Conservation (phyloP, 2,329 filamentous ascomycete genomes). For the Claviceps monticola region DNA sequence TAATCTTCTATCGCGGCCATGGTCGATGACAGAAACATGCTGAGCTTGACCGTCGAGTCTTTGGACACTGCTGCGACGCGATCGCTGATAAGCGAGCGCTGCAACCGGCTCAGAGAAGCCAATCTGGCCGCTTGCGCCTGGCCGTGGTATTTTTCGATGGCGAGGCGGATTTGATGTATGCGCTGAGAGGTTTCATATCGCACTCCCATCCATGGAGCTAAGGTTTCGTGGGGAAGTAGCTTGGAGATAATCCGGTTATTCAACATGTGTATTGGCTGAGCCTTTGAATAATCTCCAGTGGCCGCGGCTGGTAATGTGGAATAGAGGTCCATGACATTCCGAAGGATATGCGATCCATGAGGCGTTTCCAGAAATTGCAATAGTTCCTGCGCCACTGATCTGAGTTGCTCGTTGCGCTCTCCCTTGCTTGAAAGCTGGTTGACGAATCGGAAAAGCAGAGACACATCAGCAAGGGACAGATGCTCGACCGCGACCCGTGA, state of each 20-base stretch:
- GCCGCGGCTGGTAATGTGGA: conserved; percentile 15
- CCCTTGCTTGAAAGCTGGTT: conserved; percentile 10
- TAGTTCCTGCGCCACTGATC: conserved; percentile 11
- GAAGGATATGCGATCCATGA: conserved; percentile 15
- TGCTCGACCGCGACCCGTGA: conserved; percentile 29
- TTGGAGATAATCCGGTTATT: conserved; percentile 41
- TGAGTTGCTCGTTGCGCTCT: conserved; percentile 2
- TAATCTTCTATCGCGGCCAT: conserved; percentile 29
- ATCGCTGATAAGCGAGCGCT: conserved; percentile 42
- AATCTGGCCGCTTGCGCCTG: conserved; percentile 32
- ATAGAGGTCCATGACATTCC: conserved; percentile 23
- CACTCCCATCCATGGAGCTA: conserved; percentile 34
- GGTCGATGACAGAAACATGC: conserved; percentile 33
- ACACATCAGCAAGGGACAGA: conserved; percentile 32
- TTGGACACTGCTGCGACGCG: conserved; percentile 42
- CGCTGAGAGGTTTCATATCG: conserved; percentile 38
- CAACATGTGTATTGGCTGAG: conserved; percentile 43
- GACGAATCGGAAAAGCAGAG: conserved; percentile 22
- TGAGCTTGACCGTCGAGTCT: conserved; percentile 44
- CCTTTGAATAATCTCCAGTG: conserved; percentile 20
- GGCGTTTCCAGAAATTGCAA: conserved; percentile 19
- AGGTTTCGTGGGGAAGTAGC: conserved; percentile 24
- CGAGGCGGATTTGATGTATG: conserved; percentile 26
- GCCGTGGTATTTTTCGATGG: conserved; percentile 25
- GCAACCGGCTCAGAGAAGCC: conserved; percentile 43